Base-by-base conservation (phyloP, 1,139 yeast genomes). In the Entelexis sorbosivorans region DNA sequence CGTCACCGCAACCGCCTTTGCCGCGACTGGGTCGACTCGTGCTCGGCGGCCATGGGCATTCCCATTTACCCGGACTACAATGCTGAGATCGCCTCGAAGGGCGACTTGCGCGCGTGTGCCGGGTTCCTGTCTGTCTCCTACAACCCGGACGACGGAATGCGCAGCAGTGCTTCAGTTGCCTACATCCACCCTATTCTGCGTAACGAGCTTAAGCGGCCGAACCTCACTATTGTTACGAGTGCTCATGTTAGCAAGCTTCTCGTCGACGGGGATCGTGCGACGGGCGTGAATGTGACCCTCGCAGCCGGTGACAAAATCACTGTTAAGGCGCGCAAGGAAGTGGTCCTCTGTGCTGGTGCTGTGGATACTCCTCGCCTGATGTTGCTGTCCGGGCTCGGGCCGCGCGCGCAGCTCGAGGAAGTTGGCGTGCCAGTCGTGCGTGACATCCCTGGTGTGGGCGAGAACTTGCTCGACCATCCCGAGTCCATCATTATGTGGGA, bases 401-500 rank as follows among this genome's bases (percentile, higher is more conserved):
- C 55, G 19, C 44, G 43, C 26, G 47, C 38, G 33, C 47, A 52
- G 44, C 51, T 52, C 31, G 53, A 49, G 36, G n/a, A 29, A 26
- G 40, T 52, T 13, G 52, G 52, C 20, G 36, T 52, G 29, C 48
- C 50, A 2, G 47, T 50, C 17, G 45, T 24, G n/a, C 44, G 44
- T 28, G 52, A 52, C 44, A 47, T 52, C 31, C 55, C 55, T n/a
- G 55, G 55, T n/a, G 55, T 52, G n/a, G 55, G 55, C 28, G 53
- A 52, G 28, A 52, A 52, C 44, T 42, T 52, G 42, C 50, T 52
- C 42, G 55, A 52, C 24, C 55, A 52, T 38, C 55, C 55, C 10
- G 55, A 52, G 39, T 43, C 45, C 14, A 49, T 52, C 42, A 50
- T 52, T 44, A 49, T 52, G 53, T 52, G 55, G 55, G 55, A 52